Evolutionary conservation across 2,329 filamentous ascomycete species (phyloP), one percentile per base, ranked within the genome.

Genomic region (Catunica adiposa): DNA sequence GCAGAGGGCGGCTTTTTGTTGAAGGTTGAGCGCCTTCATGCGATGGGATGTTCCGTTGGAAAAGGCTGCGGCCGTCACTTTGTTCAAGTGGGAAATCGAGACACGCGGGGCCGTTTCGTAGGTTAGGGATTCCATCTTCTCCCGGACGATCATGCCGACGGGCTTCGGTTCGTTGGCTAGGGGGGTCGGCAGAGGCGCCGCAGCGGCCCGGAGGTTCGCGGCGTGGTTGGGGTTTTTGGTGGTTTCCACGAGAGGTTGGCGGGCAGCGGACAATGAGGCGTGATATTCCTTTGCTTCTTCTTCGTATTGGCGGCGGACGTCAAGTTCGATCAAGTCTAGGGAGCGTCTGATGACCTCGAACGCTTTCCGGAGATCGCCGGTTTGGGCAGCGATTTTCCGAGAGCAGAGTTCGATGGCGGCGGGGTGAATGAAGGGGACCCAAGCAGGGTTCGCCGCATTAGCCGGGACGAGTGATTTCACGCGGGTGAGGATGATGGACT

Each of bases 1-100:
- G 70, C 92, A 98, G 8, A 98, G 75, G 0, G 90, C 89, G 3
- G 90, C 92, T 67, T 95, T 97, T 68, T 98, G 92, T 66, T 98
- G 94, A 1, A 98, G 76, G 66, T 97, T 98, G 56, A 98, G 78
- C 3, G 83, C 82, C 67, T 86, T 84, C 14, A 98, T 79, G 57
- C 92, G 80, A 62, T 96, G 88, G 11, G 76, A 79, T 1, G 89
- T 85, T 37, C 89, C 89, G 62, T 96, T 90, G 66, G 86, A 87
- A 68, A 98, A 96, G 1, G 88, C 86, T 3, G 87, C 81, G 0
- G 89, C 82, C 0, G 92, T 95, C 59, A 97, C 83, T 63, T 87
- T 89, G 65, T 92, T 94, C 63, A 98, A 80, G 66, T 98, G 92
- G 0, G 81, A 81, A 61, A 98, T 94, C 26, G 82, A 88, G 31